phyloP scores from a whole-genome alignment of 2,329 filamentous ascomycete species.

The Monilinia vaccinii-corymbosi region DNA sequence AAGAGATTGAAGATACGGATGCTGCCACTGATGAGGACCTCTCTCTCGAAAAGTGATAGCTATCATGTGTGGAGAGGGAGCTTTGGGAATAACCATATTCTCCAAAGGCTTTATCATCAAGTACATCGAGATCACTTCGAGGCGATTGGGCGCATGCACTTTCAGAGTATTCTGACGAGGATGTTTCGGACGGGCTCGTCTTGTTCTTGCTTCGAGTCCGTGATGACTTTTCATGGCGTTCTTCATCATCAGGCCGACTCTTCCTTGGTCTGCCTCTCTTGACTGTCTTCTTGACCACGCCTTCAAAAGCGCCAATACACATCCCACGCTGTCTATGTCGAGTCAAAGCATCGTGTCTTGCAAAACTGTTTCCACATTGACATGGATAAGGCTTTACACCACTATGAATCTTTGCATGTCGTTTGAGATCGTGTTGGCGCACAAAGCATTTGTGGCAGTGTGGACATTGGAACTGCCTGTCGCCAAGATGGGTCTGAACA shows the following conservation, averaged over 20 bases:
- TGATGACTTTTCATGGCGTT: conserved; percentile 48
- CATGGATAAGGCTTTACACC: conserved; percentile 94
- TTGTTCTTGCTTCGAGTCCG: conserved; percentile 47
- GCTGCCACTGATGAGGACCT: conserved; percentile 16
- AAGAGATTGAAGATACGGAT: conserved; percentile 3
- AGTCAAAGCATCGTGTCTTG: conserved; percentile 88
- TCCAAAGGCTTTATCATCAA: conserved; percentile 31
- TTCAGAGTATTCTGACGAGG: conserved; percentile 48
- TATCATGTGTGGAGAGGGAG: conserved; percentile 31
- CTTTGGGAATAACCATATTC: conserved; percentile 31
- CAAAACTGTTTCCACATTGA: conserved; percentile 89
- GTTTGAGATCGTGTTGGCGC: conserved; percentile 91
- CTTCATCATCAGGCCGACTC: conserved; percentile 42
- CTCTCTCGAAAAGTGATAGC: conserved; percentile 29
- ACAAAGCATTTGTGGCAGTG: conserved; percentile 94
- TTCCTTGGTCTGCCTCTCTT: conserved; percentile 60
- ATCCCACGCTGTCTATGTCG: conserved; percentile 91
- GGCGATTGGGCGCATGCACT: conserved; percentile 48
- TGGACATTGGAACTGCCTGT: conserved; percentile 90
- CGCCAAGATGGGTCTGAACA: conserved; percentile 94
- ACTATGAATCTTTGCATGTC: conserved; percentile 95
- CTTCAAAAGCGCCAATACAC: conserved; percentile 92
- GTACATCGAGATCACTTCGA: conserved; percentile 35
- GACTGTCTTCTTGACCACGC: conserved; percentile 56
- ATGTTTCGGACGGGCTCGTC: conserved; percentile 34